Base-by-base conservation (phyloP, 371 early-diverging fungal species). In the Funneliformis caledonium region DNA sequence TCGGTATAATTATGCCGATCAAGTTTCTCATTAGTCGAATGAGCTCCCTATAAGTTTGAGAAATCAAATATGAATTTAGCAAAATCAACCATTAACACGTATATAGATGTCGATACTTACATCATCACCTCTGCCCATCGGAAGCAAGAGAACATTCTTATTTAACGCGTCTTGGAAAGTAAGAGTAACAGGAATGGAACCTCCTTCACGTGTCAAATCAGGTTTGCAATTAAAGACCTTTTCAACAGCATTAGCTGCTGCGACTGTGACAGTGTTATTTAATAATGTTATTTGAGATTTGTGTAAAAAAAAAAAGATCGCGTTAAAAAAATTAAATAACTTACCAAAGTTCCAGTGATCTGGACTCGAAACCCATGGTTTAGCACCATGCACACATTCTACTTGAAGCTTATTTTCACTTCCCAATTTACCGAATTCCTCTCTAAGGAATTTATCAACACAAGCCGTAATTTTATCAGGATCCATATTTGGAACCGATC, bases 141-240 rank as follows among this genome's bases (percentile, higher is more conserved):
- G 97, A 83, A 97, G 88, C 82, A 97, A 89, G 78, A 97, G 85
- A 31, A 97, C 96, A 84, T 93, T 96, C 90, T 94, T 94, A 77
- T 94, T 86, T 42, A 98, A 89, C 45, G 95, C 94, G 83, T 97
- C 97, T 90, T 97, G 96, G 92, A 98, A 98, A 31, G 97, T 96
- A 80, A 98, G 89, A 12, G 98, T 98, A 31, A 98, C 97, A n/a
- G 99, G 99, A 83, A 98, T 98, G 59, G 96, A 95, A 10, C 98
- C 97, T 81, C 97, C 99, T 90, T 98, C 99, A 84, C 99, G 94
- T 33, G 98, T 98, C 84, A 94, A 89, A 83, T 98, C 99, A 78
- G 99, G 99, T 86, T 91, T 93, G 82, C 93, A 92, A 70, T 91
- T 90, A 85, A 92, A 97, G 33, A 98, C 96, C 72, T 88, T 91